phyloP scores from a whole-genome alignment of 2,329 filamentous ascomycete genomes.

The Paecilomyces sp. region DNA sequence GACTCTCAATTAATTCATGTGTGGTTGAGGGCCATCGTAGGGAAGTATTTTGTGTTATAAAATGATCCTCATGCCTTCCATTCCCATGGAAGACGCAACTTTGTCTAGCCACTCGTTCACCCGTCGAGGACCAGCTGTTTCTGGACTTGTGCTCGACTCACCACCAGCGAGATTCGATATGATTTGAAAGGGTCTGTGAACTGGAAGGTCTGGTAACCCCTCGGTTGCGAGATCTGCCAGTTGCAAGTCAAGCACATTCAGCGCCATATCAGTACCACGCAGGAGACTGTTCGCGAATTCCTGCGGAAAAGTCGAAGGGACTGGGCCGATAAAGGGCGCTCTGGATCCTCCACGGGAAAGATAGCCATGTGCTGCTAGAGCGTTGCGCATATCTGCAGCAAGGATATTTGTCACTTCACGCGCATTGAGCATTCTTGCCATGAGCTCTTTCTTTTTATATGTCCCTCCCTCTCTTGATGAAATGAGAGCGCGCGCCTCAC shows the following conservation, averaged over 20 bases:
- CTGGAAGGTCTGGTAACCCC: not conserved
- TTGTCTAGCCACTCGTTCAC: slow-evolving; percentile 14
- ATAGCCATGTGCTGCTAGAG: slow-evolving; percentile 8
- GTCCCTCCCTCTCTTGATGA: slow-evolving; percentile 1
- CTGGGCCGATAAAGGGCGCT: slow-evolving; percentile 12
- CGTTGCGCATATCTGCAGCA: slow-evolving; percentile 9
- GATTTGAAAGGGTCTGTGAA: not conserved
- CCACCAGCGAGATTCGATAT: not conserved
- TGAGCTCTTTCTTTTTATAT: not conserved
- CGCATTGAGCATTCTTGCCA: slow-evolving; percentile 1
- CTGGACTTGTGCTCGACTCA: not conserved
- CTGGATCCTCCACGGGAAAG: slow-evolving; percentile 1
- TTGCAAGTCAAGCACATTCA: slow-evolving; percentile 10
- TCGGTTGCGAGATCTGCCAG: slow-evolving; percentile 6
- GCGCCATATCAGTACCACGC: slow-evolving; percentile 11
- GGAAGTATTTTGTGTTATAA: not conserved
- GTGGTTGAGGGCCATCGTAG: not conserved
- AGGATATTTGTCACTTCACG: slow-evolving; percentile 1
- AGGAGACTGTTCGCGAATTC: slow-evolving; percentile 15
- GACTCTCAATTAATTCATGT: not conserved
- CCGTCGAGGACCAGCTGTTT: not conserved
- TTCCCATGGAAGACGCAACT: slow-evolving; percentile 17
- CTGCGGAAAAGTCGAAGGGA: slow-evolving; percentile 14
- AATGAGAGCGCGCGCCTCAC: slow-evolving; percentile 5
- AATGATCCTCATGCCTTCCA: slow-evolving; percentile 13